Evolutionary conservation across 306 rosid genomes (phyloP), one percentile per base, ranked within the genome.

Genomic region (Castanea mollissima): DNA sequence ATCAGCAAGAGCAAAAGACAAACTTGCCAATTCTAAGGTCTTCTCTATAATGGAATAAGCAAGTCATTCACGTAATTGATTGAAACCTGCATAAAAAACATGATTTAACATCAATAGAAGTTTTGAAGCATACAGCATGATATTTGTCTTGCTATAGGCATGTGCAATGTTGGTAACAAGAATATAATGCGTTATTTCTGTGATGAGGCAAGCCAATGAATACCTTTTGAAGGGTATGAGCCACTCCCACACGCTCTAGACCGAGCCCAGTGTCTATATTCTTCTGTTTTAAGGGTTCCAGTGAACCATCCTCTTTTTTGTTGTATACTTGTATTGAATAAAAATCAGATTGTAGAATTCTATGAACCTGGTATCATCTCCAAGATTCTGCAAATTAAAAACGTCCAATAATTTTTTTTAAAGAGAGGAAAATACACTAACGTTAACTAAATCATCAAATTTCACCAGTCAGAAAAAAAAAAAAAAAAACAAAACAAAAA

Each of bases 241-340:
- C 98, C 96, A 92, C 63, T 2, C 31, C 31, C 31, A 1, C 10
- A 62, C 95, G 97, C 88, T 92, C 98, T 59, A 94, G 88, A 76
- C 98, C 93, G 71, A 94, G 97, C 63, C 98, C 98, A 31, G 93
- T 94, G 78, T 94, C 98, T 73, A 94, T 94, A 75, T 91, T 89
- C 89, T 91, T 94, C 83, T 94, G 92, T 81, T 92, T 92, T 69
- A 94, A 90, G 76, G 98, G 92, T 81, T 92, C 97, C 38, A 91
- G 94, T 3, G 94, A 29, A 29, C 31, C 31, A 29, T 29, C 31
- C 31, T 29, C 31, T 2, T 29, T 29, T 29, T 29, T 29, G 31
- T 29, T 29, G 31, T 29, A 29, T 29, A 2, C 3, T 29, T 29
- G 31, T 29, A 29, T 29, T 29, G 31, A 29, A 29, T 29, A 29